Conservation (phyloP, 2,329 filamentous ascomycete genomes). For the Cercospora sesami region DNA sequence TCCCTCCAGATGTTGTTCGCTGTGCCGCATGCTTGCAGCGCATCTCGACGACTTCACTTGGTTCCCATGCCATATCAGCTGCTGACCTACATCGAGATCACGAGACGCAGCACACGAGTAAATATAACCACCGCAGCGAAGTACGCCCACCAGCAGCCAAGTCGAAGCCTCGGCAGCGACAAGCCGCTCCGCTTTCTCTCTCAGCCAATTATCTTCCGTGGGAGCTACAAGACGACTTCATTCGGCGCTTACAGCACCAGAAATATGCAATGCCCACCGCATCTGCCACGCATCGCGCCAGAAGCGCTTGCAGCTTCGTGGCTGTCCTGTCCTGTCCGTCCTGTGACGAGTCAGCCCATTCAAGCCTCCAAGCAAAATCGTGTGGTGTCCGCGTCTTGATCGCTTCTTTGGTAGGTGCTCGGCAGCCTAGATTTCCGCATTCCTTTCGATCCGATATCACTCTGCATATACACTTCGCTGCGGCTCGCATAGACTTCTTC, state of each 20-base stretch:
- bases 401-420: conserved; percentile 15
- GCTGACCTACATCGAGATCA: neutral
- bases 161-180: conserved; percentile 13
- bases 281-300: conserved; percentile 17
- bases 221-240: conserved; percentile 19
- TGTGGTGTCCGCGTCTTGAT: conserved; percentile 11
- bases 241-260: conserved; percentile 29
- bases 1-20: neutral
- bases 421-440: conserved; percentile 17
- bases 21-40: conserved; percentile 9
- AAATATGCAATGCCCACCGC: conserved; percentile 27
- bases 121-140: neutral
- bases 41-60: neutral
- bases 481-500: neutral
- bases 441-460: conserved; percentile 22
- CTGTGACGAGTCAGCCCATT: conserved; percentile 23
- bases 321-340: neutral
- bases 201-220: conserved; percentile 13
- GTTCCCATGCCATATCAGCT: neutral
- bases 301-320: conserved; percentile 17
- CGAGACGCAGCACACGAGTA: neutral
- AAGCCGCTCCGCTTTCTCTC: conserved; percentile 5
- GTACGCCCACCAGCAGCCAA: conserved; percentile 5
- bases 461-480: conserved; percentile 18
- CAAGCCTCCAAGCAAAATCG: conserved; percentile 7